A percentile compares a stretch with the other conserved stretches of the same genome.
These are phyloP conservation scores for Omphalea diandra DNA, from an alignment of 441 rosid species.

Conservation along the genomic window DNA sequence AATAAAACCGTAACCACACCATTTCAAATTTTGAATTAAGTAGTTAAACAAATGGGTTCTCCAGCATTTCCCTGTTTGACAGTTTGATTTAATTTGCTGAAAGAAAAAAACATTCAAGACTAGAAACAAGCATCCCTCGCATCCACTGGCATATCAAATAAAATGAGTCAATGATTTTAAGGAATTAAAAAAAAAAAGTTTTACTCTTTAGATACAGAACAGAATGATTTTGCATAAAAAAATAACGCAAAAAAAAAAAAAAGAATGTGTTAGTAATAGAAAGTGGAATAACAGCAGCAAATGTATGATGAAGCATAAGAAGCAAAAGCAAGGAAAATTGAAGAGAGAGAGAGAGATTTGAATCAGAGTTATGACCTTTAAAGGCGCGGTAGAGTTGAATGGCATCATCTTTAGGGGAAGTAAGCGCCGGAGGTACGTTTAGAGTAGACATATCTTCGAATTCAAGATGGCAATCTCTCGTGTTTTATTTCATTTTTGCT, in stretches of 20 bases:
- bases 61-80: neutral
- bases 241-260: too few relatives aligned
- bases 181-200: too few relatives aligned
- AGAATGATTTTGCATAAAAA: too few relatives aligned
- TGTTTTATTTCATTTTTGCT: too few relatives aligned
- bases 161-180: too few relatives aligned
- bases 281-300: too few relatives aligned
- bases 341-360: too few relatives aligned
- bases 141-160: neutral
- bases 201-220: too few relatives aligned
- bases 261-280: too few relatives aligned
- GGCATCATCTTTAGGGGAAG: conserved; percentile 59
- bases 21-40: neutral
- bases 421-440: conserved; percentile 41
- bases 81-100: too few relatives aligned
- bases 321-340: neutral
- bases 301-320: neutral
- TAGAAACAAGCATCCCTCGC: neutral
- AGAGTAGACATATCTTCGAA: conserved; percentile 50
- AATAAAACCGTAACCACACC: too few relatives aligned
- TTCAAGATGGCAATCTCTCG: too few relatives aligned
- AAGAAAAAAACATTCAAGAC: neutral
- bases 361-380: conserved; percentile 37
- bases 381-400: conserved; percentile 57
- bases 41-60: neutral